phyloP scores from a whole-genome alignment of 2,329 filamentous ascomycete genomes.

The Tothia fuscella region DNA sequence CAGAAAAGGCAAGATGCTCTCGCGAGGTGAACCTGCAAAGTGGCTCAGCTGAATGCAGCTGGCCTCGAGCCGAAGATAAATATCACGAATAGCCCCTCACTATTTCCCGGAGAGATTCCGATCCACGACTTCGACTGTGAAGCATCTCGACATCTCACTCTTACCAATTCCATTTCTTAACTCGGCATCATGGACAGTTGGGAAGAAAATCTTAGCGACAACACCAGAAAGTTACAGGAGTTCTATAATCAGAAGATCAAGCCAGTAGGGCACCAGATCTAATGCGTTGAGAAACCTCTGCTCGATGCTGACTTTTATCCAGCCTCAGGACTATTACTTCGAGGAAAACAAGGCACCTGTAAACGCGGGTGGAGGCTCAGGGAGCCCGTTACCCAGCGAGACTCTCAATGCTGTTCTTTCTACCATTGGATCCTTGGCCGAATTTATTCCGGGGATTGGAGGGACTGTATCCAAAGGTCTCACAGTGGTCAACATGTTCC shows the following conservation, averaged over 20 bases:
- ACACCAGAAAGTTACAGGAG: neutral
- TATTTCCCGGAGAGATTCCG: too few species aligned
- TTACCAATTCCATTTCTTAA: neutral
- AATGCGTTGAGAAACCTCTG: neutral
- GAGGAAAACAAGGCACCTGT: neutral
- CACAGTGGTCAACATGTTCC: neutral
- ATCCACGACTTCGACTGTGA: neutral
- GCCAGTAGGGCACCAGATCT: neutral
- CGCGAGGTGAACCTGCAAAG: too few species aligned
- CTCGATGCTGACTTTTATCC: neutral
- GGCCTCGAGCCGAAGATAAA: too few species aligned
- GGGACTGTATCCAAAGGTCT: neutral
- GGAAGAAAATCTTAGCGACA: neutral
- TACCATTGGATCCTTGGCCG: neutral
- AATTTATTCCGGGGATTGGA: neutral
- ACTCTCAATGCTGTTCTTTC: neutral
- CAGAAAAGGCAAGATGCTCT: too few species aligned
- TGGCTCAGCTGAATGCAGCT: too few species aligned
- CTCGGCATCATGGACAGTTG: neutral
- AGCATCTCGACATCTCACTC: neutral
- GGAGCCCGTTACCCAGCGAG: neutral
- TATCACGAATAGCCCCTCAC: too few species aligned
- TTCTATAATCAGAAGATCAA: neutral
- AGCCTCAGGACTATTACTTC: neutral
- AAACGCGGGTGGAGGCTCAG: neutral